Conservation (phyloP, 2,329 filamentous ascomycete species). For the Colletotrichum tropicicola region DNA sequence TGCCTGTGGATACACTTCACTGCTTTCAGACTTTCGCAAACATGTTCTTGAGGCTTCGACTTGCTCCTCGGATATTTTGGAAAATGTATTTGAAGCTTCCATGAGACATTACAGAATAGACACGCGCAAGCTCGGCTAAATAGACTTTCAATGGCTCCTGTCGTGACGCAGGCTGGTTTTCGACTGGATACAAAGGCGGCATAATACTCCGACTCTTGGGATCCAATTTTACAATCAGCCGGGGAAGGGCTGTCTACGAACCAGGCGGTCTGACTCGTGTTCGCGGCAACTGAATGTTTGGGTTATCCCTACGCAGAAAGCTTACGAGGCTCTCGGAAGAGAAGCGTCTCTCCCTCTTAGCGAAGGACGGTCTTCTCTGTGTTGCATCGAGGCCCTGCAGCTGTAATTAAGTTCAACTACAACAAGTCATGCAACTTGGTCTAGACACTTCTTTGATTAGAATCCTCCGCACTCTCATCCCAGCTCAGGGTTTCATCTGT, state of each 20-base stretch:
- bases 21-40: too few relatives aligned
- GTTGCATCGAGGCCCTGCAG: neutral
- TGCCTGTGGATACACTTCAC: too few relatives aligned
- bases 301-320: neutral
- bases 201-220: too few relatives aligned
- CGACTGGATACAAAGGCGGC: too few relatives aligned
- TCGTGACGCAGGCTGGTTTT: too few relatives aligned
- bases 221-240: neutral
- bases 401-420: neutral
- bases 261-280: neutral
- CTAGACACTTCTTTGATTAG: neutral
- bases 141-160: too few relatives aligned
- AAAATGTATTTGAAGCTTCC: too few relatives aligned
- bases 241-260: neutral
- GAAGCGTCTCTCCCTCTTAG: neutral
- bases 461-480: neutral
- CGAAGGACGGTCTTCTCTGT: too few relatives aligned
- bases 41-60: too few relatives aligned
- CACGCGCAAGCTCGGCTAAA: too few relatives aligned
- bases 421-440: slow-evolving; percentile 1
- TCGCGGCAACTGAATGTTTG: neutral
- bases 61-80: too few relatives aligned
- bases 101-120: too few relatives aligned
- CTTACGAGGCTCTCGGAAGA: neutral
- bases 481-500: slow-evolving; percentile 2